These are phyloP conservation scores for Thuja plicata DNA, from an alignment of 83 land plant species.

Conservation along the genomic window DNA sequence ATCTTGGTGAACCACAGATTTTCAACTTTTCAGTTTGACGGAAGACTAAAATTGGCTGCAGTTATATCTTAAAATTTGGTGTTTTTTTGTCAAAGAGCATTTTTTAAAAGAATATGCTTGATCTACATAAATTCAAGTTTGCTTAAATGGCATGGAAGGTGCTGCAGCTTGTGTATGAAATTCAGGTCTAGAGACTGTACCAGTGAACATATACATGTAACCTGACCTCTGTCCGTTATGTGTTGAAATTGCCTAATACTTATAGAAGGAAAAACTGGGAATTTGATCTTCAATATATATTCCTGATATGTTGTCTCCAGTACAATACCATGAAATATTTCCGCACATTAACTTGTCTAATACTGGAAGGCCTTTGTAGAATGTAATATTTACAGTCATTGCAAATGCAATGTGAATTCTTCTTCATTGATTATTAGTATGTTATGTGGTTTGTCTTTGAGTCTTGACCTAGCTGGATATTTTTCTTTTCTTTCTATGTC, in stretches of 20 bases:
- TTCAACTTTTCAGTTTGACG: not conserved
- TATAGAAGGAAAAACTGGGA: not conserved
- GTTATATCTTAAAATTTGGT: not conserved
- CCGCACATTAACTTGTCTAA: not conserved
- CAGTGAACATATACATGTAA: not conserved
- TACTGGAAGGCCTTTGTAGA: not conserved
- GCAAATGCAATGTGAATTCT: not conserved
- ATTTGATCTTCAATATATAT: not conserved
- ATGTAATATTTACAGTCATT: not conserved
- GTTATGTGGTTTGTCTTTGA: not conserved
- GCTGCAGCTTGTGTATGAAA: not conserved
- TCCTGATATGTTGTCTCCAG: not conserved
- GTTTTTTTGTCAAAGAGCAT: not conserved
- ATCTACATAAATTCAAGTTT: not conserved
- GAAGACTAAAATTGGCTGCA: not conserved
- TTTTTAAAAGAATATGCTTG: not conserved
- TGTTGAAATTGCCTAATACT: not conserved
- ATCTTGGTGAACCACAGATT: not conserved
- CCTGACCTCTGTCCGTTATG: not conserved
- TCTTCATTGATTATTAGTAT: not conserved
- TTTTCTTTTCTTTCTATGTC: not conserved
- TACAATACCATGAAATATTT: not conserved
- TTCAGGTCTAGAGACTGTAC: not conserved
- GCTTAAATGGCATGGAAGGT: not conserved
- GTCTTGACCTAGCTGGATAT: not conserved